A percentile compares a stretch with the other conserved stretches of the same genome.
Evolutionary conservation across 441 rosid genomes (phyloP).

Genomic region (Syzygium malaccense): DNA sequence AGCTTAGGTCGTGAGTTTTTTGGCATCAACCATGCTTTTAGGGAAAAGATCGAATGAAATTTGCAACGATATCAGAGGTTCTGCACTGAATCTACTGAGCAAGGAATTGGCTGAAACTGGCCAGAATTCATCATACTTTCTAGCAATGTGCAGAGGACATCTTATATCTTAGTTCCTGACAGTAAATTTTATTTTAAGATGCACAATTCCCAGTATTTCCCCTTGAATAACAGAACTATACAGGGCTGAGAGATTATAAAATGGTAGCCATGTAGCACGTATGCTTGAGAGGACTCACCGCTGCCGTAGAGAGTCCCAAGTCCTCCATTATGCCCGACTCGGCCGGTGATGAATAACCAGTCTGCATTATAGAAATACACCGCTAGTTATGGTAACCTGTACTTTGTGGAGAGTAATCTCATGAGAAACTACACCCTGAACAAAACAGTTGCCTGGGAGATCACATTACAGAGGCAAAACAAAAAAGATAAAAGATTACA

Average conservation of each 20-base stretch:
- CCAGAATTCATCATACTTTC: neutral
- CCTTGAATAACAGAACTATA: neutral
- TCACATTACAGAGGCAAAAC: neutral
- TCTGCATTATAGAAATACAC: conserved; percentile 9
- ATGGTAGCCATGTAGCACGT: neutral
- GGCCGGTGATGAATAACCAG: conserved; percentile 58
- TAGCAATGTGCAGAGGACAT: neutral
- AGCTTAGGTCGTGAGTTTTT: no score
- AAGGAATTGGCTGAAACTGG: neutral
- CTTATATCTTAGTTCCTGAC: neutral
- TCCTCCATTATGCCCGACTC: conserved; percentile 54
- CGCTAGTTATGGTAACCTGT: neutral
- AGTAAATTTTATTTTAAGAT: neutral
- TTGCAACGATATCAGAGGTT: conserved; percentile 23
- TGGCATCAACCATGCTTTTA: neutral
- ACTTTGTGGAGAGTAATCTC: neutral
- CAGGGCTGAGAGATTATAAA: neutral
- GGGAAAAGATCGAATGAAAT: neutral
- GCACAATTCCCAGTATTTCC: neutral
- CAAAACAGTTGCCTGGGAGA: neutral
- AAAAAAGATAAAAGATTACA: neutral
- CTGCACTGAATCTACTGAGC: conserved; percentile 12
- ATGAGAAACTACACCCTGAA: neutral
- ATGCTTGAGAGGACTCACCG: conserved; percentile 20
- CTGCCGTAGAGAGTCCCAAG: conserved; percentile 36